phyloP scores from a whole-genome alignment of 345 rosid genomes.

The Luvunga scandens region DNA sequence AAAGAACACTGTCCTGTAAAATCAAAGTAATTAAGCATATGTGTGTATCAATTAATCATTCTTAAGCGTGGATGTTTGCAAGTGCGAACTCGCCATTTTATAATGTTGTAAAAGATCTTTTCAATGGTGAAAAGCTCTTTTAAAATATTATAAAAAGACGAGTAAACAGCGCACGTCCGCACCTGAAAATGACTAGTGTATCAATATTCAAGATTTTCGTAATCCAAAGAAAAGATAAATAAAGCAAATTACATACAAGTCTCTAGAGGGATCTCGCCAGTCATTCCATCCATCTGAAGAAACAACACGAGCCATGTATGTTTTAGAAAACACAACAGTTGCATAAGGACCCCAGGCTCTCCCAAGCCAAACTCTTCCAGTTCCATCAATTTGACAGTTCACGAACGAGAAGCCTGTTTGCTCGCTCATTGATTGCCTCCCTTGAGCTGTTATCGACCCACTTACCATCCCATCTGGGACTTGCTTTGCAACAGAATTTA shows the following conservation, averaged over 20 bases:
- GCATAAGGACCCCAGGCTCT: conserved; percentile 75
- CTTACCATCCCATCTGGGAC: conserved; percentile 24
- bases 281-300: conserved; percentile 73
- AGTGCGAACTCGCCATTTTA: too few species aligned
- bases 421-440: conserved; percentile 41
- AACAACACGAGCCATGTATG: conserved; percentile 57
- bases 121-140: too few species aligned
- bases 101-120: too few species aligned
- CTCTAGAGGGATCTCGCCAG: conserved; percentile 56
- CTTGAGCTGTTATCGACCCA: conserved; percentile 60
- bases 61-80: accelerated
- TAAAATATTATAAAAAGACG: too few species aligned
- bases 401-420: conserved; percentile 74
- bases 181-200: too few species aligned
- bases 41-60: too few species aligned
- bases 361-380: conserved; percentile 69
- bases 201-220: too few species aligned
- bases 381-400: conserved; percentile 54
- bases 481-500: conserved; percentile 45
- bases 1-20: conserved; percentile 58
- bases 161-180: too few species aligned
- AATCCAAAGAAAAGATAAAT: too few species aligned
- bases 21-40: neutral
- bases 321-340: conserved; percentile 58
- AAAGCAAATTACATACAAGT: conserved; percentile 34